Percentiles rank a stretch among this genome's conserved stretches.
Evolutionary conservation across 495 filamentous ascomycete species (phyloP).

Genomic region (Niebla homalea): DNA sequence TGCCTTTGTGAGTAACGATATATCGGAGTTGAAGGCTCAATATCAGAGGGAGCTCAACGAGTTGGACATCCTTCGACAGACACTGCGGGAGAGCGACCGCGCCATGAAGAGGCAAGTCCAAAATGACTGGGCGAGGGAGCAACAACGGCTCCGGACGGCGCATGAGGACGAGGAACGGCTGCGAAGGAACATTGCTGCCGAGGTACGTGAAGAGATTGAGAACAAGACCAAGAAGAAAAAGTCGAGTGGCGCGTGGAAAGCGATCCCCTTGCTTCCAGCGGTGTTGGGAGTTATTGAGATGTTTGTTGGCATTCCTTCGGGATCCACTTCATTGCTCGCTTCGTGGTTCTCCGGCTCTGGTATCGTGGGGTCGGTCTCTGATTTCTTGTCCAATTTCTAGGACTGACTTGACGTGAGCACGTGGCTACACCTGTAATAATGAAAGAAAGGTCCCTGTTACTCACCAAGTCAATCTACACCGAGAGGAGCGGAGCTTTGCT

Average conservation of each 20-base stretch:
- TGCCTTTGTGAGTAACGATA: conserved; percentile 12
- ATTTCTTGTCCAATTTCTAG: conserved; percentile 10
- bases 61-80: conserved; percentile 12
- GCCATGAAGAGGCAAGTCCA: conserved; percentile 15
- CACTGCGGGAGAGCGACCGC: conserved; percentile 10
- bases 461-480: too few species aligned
- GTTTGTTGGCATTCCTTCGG: conserved; percentile 17
- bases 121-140: conserved; percentile 9
- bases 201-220: conserved; percentile 14
- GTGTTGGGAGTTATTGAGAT: conserved; percentile 12
- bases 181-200: conserved; percentile 4
- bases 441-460: not conserved
- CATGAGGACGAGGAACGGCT: conserved; percentile 11
- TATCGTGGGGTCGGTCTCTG: conserved; percentile 6
- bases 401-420: too few species aligned
- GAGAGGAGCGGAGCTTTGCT: too few species aligned
- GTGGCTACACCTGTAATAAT: too few species aligned
- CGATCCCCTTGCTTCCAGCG: conserved; percentile 12
- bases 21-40: conserved; percentile 6
- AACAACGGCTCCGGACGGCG: conserved; percentile 1
- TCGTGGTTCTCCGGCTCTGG: conserved; percentile 11
- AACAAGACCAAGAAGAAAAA: conserved; percentile 11
- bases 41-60: conserved; percentile 12
- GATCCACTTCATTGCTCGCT: conserved; percentile 8
- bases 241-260: conserved; percentile 1